Base-by-base conservation (phyloP, 75 land plant species). In the Pinus tabuliformis region DNA sequence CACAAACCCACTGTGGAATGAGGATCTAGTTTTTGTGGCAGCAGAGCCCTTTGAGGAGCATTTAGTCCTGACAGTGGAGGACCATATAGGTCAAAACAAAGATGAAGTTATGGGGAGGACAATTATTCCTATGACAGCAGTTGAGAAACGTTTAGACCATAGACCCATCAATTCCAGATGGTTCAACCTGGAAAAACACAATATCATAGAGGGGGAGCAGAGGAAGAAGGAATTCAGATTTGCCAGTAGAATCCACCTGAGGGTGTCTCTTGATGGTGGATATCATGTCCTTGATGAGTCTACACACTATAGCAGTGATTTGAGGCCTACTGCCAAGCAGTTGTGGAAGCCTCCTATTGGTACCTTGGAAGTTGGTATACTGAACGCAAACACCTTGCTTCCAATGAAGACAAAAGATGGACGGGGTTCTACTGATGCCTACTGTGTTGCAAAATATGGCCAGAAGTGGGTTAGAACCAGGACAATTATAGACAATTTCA, bases 1-100 rank as follows among this genome's bases (percentile, higher is more conserved):
- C 42, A 60, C 78, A 13, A 88, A 74, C 62, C 92, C 91, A 1
- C 16, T 86, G 33, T 90, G 92, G 92, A 90, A 90, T 73, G 92
- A 90, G 73, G 92, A 90, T 33, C 22, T 90, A 16, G n/a, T 90
- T 22, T 88, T 90, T 77, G 92, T 65, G 12, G 90, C 76, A n/a
- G 88, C 88, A 13, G 92, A 90, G 24, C 92, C 92, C 6, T 90
- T 88, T 77, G 90, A 88, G 71, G 90, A 90, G 62, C 83, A 81
- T 3, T 58, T 90, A 75, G 54, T 90, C 22, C 63, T 90, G 9
- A 83, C 74, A 6, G 88, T 90, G 37, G 92, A 90, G 72, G 90
- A 90, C 52, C 72, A 80, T 26, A 66, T 82, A 57, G 84, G 73
- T 70, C 60, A 76, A 15, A n/a, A 70, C n/a, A 84, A 84, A 60